Evolutionary conservation across 768 basidiomycete species (phyloP).

Genomic region (Tylopilus intermedius): DNA sequence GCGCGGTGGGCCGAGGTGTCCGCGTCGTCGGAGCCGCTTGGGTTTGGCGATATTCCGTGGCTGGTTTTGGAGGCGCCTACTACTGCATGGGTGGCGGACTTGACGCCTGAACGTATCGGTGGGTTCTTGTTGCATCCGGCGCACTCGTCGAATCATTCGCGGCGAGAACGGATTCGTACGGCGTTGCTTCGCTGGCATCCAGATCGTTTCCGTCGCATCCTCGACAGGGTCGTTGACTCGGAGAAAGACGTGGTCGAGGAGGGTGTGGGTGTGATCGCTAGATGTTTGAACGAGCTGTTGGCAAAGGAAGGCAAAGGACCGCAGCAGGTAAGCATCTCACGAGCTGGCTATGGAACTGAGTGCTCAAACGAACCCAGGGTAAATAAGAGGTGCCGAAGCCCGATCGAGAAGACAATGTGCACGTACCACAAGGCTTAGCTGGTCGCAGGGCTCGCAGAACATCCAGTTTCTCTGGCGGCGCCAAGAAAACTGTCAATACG

Average conservation of each 20-base stretch:
- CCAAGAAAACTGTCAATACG: constrained; percentile 11
- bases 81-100: constrained; percentile 37
- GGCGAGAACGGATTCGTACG: constrained; percentile 60
- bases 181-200: constrained; percentile 80
- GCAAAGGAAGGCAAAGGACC: constrained; percentile 31
- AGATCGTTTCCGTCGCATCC: constrained; percentile 61
- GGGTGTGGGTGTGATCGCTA: constrained; percentile 59
- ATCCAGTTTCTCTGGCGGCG: constrained; percentile 16
- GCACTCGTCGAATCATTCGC: constrained; percentile 54
- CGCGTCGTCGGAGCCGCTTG: constrained; percentile 42
- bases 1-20: constrained; percentile 53
- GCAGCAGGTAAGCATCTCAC: constrained; percentile 16
- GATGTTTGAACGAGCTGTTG: constrained; percentile 65
- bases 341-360: neutral
- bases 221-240: constrained; percentile 46
- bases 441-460: constrained; percentile 2
- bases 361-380: constrained; percentile 11
- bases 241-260: constrained; percentile 55
- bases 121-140: constrained; percentile 59
- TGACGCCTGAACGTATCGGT: constrained; percentile 51
- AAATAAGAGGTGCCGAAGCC: constrained; percentile 13
- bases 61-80: constrained; percentile 44
- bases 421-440: neutral
- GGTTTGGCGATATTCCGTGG: constrained; percentile 70
- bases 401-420: neutral